phyloP scores from a whole-genome alignment of 2,329 filamentous ascomycete genomes.

The Stachybotrys chlorohalonatus region DNA sequence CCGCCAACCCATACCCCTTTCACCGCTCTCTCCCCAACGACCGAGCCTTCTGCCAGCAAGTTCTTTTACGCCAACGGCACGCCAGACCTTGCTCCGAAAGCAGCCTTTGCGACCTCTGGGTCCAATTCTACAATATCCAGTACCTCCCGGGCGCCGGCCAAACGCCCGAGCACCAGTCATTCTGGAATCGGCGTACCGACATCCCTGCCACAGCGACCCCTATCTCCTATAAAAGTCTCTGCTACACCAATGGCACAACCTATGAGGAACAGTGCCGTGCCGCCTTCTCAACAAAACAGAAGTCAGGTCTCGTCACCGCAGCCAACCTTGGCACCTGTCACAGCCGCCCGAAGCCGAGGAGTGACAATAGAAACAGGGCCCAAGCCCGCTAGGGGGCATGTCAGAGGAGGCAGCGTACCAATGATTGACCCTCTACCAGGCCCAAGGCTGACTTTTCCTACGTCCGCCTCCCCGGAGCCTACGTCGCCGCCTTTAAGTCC shows the following conservation, averaged over 20 bases:
- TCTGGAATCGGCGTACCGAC: conserved; percentile 9
- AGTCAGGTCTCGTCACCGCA: conserved; percentile 21
- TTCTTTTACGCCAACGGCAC: conserved; percentile 69
- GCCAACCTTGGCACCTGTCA: conserved; percentile 24
- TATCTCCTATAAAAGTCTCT: conserved; percentile 40
- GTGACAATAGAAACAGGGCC: conserved; percentile 33
- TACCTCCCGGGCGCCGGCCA: conserved; percentile 30
- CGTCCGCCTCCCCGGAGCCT: conserved; percentile 18
- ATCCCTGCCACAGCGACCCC: conserved; percentile 29
- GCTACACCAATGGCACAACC: conserved; percentile 11
- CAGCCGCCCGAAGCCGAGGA: conserved; percentile 24
- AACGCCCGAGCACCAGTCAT: conserved; percentile 27
- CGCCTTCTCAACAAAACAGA: conserved; percentile 8
- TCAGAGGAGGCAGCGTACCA: conserved; percentile 29
- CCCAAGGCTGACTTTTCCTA: conserved; percentile 17
- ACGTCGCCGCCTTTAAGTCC: conserved; percentile 27
- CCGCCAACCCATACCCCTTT: conserved; percentile 18
- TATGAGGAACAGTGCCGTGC: conserved; percentile 7
- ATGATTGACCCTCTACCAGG: conserved; percentile 25
- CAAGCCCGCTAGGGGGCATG: conserved; percentile 24
- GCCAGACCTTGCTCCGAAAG: conserved; percentile 34
- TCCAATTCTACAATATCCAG: conserved; percentile 38
- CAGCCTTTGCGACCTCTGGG: conserved; percentile 24
- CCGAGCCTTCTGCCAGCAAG: conserved; percentile 42
- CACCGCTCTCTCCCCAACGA: conserved; percentile 21